Percentiles rank a stretch among this genome's conserved stretches.
Conservation (phyloP, 345 rosid species). For the Pseudoturritis turrita region DNA sequence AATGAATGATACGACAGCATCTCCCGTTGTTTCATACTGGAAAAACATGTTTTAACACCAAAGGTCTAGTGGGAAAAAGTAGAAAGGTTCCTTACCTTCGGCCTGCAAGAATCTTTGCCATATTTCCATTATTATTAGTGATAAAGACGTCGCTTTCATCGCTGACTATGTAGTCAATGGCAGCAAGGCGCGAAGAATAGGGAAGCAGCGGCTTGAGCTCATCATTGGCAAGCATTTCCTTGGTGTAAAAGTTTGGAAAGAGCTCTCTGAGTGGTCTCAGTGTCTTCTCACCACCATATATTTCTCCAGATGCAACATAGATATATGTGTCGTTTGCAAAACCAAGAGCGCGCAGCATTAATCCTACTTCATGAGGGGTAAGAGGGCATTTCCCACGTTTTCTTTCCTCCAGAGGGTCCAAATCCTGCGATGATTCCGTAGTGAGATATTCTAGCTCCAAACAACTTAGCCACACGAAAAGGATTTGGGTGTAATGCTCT, state of each 20-base stretch:
- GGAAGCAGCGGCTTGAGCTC: constrained; percentile 74
- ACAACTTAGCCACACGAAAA: neutral
- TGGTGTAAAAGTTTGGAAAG: constrained; percentile 91
- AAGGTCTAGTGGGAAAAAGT: neutral
- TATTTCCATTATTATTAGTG: constrained; percentile 95
- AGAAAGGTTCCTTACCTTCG: constrained; percentile 63
- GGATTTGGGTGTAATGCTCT: neutral
- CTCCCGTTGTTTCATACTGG: neutral
- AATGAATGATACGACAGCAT: neutral
- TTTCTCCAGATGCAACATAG: constrained; percentile 97
- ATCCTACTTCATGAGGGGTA: constrained; percentile 93
- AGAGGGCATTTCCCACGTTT: constrained; percentile 96
- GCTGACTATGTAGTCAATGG: constrained; percentile 84
- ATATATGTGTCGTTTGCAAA: constrained; percentile 78
- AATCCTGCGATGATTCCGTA: constrained; percentile 46
- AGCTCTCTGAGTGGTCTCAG: constrained; percentile 76
- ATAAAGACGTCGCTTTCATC: constrained; percentile 95
- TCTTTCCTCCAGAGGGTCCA: constrained; percentile 82
- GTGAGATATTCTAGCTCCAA: constrained; percentile 6
- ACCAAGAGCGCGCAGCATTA: constrained; percentile 95
- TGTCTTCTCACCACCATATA: constrained; percentile 95
- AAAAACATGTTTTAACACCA: neutral
- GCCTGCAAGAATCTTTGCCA: constrained; percentile 99
- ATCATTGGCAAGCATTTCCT: constrained; percentile 80
- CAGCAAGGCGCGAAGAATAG: constrained; percentile 90